Evolutionary conservation across 768 basidiomycete species (phyloP), one percentile per base, ranked within the genome.

Genomic region (Lactarius hatsudake): DNA sequence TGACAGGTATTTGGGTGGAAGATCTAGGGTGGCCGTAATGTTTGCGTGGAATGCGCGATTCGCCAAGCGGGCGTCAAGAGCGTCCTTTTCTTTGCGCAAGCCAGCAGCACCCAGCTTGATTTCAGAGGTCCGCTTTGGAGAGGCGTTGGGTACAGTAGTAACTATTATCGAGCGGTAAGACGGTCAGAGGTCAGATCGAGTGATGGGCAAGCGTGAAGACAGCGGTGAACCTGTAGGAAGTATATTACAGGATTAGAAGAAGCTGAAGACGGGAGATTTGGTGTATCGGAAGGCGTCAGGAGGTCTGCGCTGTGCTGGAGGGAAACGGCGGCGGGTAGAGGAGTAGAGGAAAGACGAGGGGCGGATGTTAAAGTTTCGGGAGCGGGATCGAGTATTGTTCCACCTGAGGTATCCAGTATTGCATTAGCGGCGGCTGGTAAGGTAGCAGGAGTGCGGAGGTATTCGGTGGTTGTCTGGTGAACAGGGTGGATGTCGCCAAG

Each of bases 241-340:
- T 5, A 23, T 48, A 3, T 12, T 23, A 23, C n/a, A 5, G 45
- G 45, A 23, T 12, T 23, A 23, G 4, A 12, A 3, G 45, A 23
- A 23, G 45, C 10, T 12, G n/a, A 9, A 12, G n/a, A 12, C n/a
- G 9, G 42, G 6, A 18, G 6, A 15, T 42, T 15, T 18, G 17
- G 1, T 0, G 4, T 3, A 42, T 18, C 17, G 6, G 0, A 7
- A 42, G 17, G 17, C 6, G 42, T 15, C 17, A 0, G n/a, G n/a
- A n/a, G n/a, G n/a, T 23, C 45, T 48, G n/a, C 20, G 4, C 4
- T n/a, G 8, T 45, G 45, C 8, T n/a, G 45, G n/a, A 10, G 9
- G 13, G 43, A 8, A 20, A n/a, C 43, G 6, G 43, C 6, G 18
- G 18, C 6, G 6, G 43, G 43, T 3, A 6, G 43, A 1, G 43